A percentile compares a stretch with the other conserved stretches of the same genome.
phyloP scores from a whole-genome alignment of 306 rosid species.

The Vigna mungo region DNA sequence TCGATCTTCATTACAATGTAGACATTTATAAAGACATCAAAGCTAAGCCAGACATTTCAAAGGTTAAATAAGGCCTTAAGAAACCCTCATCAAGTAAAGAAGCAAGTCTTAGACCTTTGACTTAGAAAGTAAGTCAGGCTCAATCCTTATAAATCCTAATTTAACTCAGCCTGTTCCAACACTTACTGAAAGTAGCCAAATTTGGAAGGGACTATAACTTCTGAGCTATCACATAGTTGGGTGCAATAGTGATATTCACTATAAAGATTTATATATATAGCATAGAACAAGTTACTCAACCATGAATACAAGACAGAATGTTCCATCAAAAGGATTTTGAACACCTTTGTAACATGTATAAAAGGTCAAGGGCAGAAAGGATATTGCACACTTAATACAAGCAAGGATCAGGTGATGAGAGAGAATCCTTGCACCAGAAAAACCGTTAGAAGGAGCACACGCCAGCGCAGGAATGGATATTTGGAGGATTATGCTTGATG shows the following conservation, averaged over 20 bases:
- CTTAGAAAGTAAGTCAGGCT: not conserved
- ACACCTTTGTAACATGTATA: too few species aligned
- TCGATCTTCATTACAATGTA: not conserved
- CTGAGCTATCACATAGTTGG: constrained; percentile 15
- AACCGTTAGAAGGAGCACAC: too few species aligned
- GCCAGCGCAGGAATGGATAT: too few species aligned
- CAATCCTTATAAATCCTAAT: not conserved
- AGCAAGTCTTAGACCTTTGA: not conserved
- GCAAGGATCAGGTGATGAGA: too few species aligned
- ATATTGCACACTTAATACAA: too few species aligned
- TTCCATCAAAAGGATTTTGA: constrained; percentile 28
- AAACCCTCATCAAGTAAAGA: too few species aligned
- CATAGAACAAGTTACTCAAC: constrained; percentile 1
- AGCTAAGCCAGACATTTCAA: not conserved
- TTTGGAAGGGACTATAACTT: constrained; percentile 13
- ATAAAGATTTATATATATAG: constrained; percentile 28
- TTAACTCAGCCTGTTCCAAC: not conserved
- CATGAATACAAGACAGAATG: constrained; percentile 20
- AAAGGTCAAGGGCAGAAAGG: too few species aligned
- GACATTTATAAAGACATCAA: not conserved
- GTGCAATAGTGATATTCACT: constrained; percentile 21
- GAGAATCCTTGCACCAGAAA: too few species aligned
- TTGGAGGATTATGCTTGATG: too few species aligned
- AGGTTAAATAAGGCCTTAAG: too few species aligned
- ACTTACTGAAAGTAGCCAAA: not conserved